A percentile compares a stretch with the other conserved stretches of the same genome.
These are phyloP conservation scores for Arachnomyces sp. DNA, from an alignment of 2,329 filamentous ascomycete genomes.

Conservation along the genomic window DNA sequence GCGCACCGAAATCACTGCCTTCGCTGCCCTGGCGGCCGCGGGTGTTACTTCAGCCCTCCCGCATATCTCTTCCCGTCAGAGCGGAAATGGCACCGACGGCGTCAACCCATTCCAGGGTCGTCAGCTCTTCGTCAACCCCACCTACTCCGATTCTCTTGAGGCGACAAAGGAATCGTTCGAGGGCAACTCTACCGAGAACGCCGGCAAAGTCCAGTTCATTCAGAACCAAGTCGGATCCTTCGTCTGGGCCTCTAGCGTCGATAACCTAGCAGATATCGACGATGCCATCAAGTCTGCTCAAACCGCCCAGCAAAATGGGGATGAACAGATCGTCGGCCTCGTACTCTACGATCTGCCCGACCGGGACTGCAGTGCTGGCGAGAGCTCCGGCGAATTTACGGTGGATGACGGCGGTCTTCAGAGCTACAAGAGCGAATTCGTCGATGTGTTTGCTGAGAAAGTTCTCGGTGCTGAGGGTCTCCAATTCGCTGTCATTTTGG, in stretches of 20 bases:
- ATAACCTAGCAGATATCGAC: conserved; percentile 32
- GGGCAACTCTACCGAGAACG: conserved; percentile 27
- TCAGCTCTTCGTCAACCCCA: conserved; percentile 42
- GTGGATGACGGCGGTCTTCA: conserved; percentile 30
- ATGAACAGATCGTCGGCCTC: conserved; percentile 36
- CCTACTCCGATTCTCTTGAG: conserved; percentile 36
- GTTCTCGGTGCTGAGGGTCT: conserved; percentile 31
- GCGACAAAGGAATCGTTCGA: conserved; percentile 32
- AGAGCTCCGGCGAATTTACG: conserved; percentile 37
- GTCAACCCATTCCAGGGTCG: conserved; percentile 43
- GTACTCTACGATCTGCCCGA: conserved; percentile 42
- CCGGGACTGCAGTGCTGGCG: conserved; percentile 40
- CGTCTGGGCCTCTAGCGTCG: conserved; percentile 36
- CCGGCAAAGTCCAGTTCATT: conserved; percentile 31
- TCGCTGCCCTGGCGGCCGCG: not conserved
- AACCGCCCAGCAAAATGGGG: conserved; percentile 23
- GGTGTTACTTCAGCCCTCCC: not conserved
- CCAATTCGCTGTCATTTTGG: conserved; percentile 38
- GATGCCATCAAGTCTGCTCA: conserved; percentile 34
- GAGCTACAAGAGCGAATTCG: conserved; percentile 31
- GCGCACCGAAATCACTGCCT: not conserved
- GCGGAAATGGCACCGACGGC: no score
- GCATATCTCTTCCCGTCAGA: conserved; percentile 1
- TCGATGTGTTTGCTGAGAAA: conserved; percentile 34
- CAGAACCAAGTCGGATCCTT: conserved; percentile 38